These are phyloP conservation scores for Calonectria honghensis DNA, from an alignment of 2,329 filamentous ascomycete species.

Conservation along the genomic window DNA sequence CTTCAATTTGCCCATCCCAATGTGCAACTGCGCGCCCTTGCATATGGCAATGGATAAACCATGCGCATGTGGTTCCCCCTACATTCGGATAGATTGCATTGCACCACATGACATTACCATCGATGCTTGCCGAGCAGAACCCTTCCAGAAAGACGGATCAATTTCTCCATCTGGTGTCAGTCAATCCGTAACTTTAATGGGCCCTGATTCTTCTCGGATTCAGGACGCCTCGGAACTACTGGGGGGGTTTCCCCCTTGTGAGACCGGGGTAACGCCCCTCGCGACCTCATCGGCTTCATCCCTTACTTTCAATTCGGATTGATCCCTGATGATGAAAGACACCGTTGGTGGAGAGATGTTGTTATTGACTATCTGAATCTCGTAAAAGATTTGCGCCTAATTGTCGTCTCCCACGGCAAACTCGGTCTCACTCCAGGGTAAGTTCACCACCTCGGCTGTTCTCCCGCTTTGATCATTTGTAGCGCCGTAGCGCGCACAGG, in stretches of 20 bases:
- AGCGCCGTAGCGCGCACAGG: background rate
- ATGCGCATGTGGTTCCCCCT: background rate
- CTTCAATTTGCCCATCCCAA: constrained; percentile 10
- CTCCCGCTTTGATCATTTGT: background rate
- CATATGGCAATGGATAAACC: background rate
- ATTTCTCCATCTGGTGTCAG: constrained; percentile 19
- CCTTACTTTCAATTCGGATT: constrained; percentile 33
- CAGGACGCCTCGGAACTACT: constrained; percentile 18
- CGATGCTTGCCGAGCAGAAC: constrained; percentile 17
- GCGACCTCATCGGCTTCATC: constrained; percentile 9
- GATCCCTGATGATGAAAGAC: constrained; percentile 1
- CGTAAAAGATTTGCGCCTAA: background rate
- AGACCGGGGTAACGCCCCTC: constrained; percentile 23
- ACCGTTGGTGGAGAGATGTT: constrained; percentile 17
- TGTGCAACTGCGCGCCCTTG: constrained; percentile 13
- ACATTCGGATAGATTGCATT: constrained; percentile 16
- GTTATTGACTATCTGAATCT: background rate
- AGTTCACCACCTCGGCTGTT: too few relatives aligned
- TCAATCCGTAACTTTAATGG: constrained; percentile 21
- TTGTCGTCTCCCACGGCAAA: background rate
- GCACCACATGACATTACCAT: constrained; percentile 17
- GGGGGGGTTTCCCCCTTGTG: constrained; percentile 26
- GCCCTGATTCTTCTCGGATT: constrained; percentile 9
- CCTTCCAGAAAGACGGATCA: constrained; percentile 14
- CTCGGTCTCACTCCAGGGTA: background rate